A percentile compares a stretch with the other conserved stretches of the same genome.
These are phyloP conservation scores for Penicillium sp. DNA, from an alignment of 2,329 filamentous ascomycete species.

Conservation along the genomic window DNA sequence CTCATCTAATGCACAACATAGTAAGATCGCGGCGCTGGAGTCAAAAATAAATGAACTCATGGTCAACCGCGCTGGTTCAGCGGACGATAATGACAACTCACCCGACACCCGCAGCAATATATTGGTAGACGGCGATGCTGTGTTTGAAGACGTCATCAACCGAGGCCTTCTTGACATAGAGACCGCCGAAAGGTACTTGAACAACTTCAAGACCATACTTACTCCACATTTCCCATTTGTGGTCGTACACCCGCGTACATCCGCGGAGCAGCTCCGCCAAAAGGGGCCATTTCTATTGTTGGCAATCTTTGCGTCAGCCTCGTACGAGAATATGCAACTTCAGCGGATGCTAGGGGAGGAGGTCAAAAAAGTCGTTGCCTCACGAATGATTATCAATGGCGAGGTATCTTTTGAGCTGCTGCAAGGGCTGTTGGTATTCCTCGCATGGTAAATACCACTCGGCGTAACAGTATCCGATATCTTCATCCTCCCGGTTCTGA, in stretches of 20 bases:
- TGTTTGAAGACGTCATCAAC: background rate
- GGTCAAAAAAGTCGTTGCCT: background rate
- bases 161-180: background rate
- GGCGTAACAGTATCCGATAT: background rate
- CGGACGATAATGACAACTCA: background rate
- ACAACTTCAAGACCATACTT: background rate
- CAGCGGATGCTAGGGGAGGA: background rate
- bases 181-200: background rate
- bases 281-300: background rate
- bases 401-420: background rate
- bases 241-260: background rate
- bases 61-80: background rate
- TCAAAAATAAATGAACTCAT: background rate
- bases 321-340: background rate
- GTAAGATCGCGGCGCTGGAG: background rate
- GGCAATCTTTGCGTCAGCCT: background rate
- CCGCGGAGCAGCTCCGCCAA: background rate
- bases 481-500: background rate
- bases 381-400: background rate
- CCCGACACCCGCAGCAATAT: background rate
- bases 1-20: background rate
- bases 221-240: background rate
- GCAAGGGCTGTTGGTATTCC: background rate
- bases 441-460: background rate
- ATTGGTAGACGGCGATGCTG: background rate